phyloP scores from a whole-genome alignment of 345 rosid species.

The Eucalyptus grandis region DNA sequence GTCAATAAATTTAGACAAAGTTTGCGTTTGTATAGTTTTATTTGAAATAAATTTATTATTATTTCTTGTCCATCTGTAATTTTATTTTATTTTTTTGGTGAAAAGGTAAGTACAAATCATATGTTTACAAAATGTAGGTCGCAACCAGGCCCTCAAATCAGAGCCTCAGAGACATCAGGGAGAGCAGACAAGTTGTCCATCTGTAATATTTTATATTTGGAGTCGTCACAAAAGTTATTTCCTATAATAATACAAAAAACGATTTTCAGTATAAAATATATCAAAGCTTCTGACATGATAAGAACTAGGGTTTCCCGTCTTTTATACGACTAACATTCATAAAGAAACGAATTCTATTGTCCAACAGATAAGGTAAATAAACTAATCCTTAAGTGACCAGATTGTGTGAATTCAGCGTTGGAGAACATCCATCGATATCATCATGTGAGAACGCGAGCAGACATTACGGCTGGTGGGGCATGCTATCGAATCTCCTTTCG shows the following conservation, averaged over 20 bases:
- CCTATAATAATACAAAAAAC: no score
- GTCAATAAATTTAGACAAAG: no score
- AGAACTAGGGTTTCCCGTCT: neutral
- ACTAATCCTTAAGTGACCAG: neutral
- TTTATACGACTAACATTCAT: neutral
- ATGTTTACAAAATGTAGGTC: no score
- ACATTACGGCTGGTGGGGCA: neutral
- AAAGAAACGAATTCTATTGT: neutral
- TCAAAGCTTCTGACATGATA: neutral
- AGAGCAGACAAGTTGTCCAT: no score
- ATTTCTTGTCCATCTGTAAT: neutral
- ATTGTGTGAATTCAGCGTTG: neutral
- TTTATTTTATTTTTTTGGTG: no score
- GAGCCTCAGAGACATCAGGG: no score
- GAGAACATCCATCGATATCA: neutral
- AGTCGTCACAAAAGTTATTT: neutral
- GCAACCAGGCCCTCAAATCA: no score
- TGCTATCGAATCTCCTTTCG: neutral
- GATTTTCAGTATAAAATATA: no score
- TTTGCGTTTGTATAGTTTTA: neutral
- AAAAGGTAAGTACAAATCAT: no score
- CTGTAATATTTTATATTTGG: neutral
- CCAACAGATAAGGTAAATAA: neutral
- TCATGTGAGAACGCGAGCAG: neutral
- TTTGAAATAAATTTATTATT: no score